Evolutionary conservation across 331 rosid species (phyloP), one percentile per base, ranked within the genome.

Genomic region (Spiraea crenata): DNA sequence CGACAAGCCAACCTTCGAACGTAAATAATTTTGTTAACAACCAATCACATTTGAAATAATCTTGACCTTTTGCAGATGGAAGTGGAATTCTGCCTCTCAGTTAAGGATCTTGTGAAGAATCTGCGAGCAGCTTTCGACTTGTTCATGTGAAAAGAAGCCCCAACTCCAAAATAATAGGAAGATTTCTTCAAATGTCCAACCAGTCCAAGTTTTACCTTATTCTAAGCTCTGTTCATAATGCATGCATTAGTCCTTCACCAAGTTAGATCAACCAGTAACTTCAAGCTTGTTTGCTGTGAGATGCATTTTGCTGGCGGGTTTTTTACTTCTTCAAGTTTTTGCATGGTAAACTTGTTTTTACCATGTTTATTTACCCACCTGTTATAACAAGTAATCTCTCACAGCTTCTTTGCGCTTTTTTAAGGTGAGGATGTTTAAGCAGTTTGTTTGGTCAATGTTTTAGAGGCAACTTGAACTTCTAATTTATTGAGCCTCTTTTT

Each of bases 91-190:
- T 69, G 82, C 82, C 71, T 91, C 79, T 77, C 95, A 48, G 63
- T 83, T 81, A 82, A 89, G 85, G 97, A 93, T 67, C 79, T 93
- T 35, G 91, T 89, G 76, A 86, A 80, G 75, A 84, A 74, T 57
- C 85, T 93, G 63, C 96, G 88, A 7, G 61, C 87, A 20, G 86
- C 85, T 48, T 77, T 89, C 17, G 57, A 76, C 41, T 71, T 71
- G 63, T 80, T 90, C 82, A 81, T 80, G 77, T 85, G 88, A 90
- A 77, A 70, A 62, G 52, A 67, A 63, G 62, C 34, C 58, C 25
- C 65, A 70, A 57, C 15, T 80, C 71, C 74, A 69, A 67, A 75
- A 58, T 59, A 81, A 25, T 31, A 76, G 54, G 65, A 73, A 13
- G 45, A 79, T 50, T 44, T 63, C 77, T 60, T 51, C 59, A 42